Evolutionary conservation across 1,139 yeast species (phyloP), one percentile per base, ranked within the genome.

Genomic region (Kluyveromyces marxianus): DNA sequence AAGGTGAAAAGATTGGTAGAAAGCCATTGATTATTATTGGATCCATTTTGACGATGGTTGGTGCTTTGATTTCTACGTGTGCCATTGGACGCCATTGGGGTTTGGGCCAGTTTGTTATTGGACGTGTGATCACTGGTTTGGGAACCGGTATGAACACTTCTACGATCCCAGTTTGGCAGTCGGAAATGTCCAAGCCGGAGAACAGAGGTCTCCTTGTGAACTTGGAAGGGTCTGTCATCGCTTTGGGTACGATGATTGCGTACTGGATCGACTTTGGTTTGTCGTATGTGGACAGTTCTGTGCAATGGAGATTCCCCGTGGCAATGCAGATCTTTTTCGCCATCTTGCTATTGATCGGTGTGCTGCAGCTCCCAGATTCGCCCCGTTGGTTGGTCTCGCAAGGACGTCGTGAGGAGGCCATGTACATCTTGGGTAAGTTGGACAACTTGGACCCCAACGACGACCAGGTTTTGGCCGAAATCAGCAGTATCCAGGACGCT

Each of bases 81-180:
- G 72, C 90, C n/a, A 74, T 74, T 59, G 66, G 67, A 44, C 74
- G 62, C 7, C 65, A 65, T 42, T 70, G 69, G 69, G 63, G 71
- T 21, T 67, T 81, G 48, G 85, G 83, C 32, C 92, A 83, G 57
- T 78, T 85, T 46, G 78, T 83, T 39, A 69, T 82, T 48, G 95
- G 90, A 21, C 75, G 95, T 67, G 79, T 83, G 48, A 68, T 83
- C 38, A 77, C 88, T n/a, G 95, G 95, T 52, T 51, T 81, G 37
- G 95, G 95, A 55, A 81, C 82, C 54, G 95, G 95, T 53, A 62
- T 82, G 62, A 81, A 80, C 59, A 84, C 92, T 25, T 83, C 90
- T 30, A 82, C 90, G 34, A 80, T 84, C 49, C 95, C 95, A 14
- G 81, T 82, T 52, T 83, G 87, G 81, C 88, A 84, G 64, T 78